These are phyloP conservation scores for Chaetomium sp. DNA, from an alignment of 2,329 filamentous ascomycete species.

Conservation along the genomic window DNA sequence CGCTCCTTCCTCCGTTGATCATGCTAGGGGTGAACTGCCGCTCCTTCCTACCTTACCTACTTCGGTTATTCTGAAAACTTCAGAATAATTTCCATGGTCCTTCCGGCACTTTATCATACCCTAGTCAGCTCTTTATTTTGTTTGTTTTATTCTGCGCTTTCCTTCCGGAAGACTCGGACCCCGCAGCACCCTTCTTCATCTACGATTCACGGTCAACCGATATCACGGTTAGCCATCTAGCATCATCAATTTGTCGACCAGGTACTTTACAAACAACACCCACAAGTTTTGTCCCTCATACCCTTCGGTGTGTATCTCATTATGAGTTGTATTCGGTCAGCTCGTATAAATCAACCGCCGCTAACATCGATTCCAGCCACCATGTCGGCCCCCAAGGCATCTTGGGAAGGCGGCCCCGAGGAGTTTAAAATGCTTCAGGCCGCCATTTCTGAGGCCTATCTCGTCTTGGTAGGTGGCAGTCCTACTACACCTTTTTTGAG, in stretches of 20 bases:
- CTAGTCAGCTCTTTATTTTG: not conserved
- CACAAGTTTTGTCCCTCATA: not conserved
- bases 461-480: slow-evolving; percentile 18
- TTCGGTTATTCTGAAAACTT: too few relatives aligned
- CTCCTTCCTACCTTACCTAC: too few relatives aligned
- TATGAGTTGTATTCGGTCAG: not conserved
- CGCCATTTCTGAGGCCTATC: slow-evolving; percentile 24
- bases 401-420: not conserved
- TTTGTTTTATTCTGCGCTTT: not conserved
- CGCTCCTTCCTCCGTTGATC: not conserved
- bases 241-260: not conserved
- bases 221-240: not conserved
- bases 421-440: slow-evolving; percentile 17
- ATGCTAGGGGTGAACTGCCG: too few relatives aligned
- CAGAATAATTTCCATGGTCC: too few relatives aligned
- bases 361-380: slow-evolving; percentile 4
- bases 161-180: not conserved
- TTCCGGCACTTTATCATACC: too few relatives aligned
- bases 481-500: not conserved
- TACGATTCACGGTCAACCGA: not conserved
- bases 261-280: too few relatives aligned
- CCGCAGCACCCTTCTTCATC: not conserved
- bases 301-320: not conserved
- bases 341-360: not conserved
- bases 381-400: slow-evolving; percentile 4